These are phyloP conservation scores for Neonectria neomacrospora DNA, from an alignment of 2,329 filamentous ascomycete genomes.

Conservation along the genomic window DNA sequence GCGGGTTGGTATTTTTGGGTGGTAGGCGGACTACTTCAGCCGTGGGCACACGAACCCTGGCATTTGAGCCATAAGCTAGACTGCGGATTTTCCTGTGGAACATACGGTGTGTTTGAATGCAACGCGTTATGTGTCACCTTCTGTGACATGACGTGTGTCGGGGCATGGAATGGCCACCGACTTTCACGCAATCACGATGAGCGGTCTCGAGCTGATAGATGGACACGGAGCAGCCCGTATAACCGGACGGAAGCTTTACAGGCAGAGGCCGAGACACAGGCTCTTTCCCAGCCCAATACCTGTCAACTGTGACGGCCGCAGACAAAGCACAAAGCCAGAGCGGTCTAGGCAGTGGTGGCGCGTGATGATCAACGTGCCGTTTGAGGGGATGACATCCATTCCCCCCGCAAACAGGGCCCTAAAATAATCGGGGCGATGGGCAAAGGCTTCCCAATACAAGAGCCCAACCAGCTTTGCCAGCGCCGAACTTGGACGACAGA, in stretches of 20 bases:
- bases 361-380: conserved; percentile 26
- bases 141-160: conserved; percentile 21
- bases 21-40: no score
- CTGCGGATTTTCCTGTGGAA: conserved; percentile 7
- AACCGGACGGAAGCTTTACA: not conserved
- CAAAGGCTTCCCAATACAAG: conserved; percentile 33
- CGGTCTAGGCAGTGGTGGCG: conserved; percentile 19
- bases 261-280: not conserved
- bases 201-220: conserved; percentile 4
- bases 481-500: conserved; percentile 34
- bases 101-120: conserved; percentile 27
- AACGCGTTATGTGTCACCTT: conserved; percentile 9
- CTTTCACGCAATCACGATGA: not conserved
- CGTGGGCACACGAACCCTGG: not conserved
- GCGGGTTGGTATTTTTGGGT: no score
- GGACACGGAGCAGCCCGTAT: conserved; percentile 2
- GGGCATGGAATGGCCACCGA: not conserved
- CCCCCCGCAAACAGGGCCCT: conserved; percentile 34
- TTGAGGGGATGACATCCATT: conserved; percentile 30
- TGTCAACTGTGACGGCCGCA: not conserved
- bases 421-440: conserved; percentile 45
- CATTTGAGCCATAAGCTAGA: not conserved
- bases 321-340: not conserved
- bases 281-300: not conserved
- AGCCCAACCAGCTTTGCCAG: conserved; percentile 29